Evolutionary conservation across 306 rosid species (phyloP), one percentile per base, ranked within the genome.

Genomic region (Medicago ruthenica): DNA sequence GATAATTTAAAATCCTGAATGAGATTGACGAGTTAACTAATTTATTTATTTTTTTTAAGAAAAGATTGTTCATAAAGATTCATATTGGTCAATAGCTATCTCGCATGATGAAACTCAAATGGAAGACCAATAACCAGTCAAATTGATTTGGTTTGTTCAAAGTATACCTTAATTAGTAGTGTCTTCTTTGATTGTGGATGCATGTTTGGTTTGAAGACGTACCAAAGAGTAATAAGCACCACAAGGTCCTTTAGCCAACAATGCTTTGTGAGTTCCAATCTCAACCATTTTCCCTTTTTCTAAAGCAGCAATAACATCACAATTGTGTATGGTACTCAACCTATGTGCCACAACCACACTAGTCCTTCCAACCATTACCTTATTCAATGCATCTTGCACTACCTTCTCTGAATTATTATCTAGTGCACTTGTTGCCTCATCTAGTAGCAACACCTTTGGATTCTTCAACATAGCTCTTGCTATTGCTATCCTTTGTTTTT

Each of bases 351-450:
- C 88, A 59, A 84, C 84, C 40, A 88, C 73, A 4, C 90, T 84
- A 2, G 90, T 88, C 39, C 88, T 84, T 50, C 88, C 88, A 45
- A 64, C 58, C 90, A 78, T 82, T 16, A 80, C 59, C 7, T 68
- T 75, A 59, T 64, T 85, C 42, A 88, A 22, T 0, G 87, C 89
- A 0, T 82, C 88, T 54, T 86, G 90, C 34, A 86, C 86, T 17
- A 76, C 67, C 67, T 60, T 83, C 73, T 88, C 89, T 2, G 89
- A 85, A 5, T 81, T 81, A 16, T 74, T 77, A 45, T 86, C 90
- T 1, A 88, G 69, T n/a, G 88, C 90, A 47, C 90, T 88, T 6
- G 92, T 88, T 5, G 87, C 92, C 79, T 86, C 90, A n/a, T 88
- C 87, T n/a, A 86, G 37, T 0, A 86, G 57, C 78, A 88, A 76